These are phyloP conservation scores for Incumbomyces lentus DNA, from an alignment of 2,329 filamentous ascomycete genomes.

Conservation along the genomic window DNA sequence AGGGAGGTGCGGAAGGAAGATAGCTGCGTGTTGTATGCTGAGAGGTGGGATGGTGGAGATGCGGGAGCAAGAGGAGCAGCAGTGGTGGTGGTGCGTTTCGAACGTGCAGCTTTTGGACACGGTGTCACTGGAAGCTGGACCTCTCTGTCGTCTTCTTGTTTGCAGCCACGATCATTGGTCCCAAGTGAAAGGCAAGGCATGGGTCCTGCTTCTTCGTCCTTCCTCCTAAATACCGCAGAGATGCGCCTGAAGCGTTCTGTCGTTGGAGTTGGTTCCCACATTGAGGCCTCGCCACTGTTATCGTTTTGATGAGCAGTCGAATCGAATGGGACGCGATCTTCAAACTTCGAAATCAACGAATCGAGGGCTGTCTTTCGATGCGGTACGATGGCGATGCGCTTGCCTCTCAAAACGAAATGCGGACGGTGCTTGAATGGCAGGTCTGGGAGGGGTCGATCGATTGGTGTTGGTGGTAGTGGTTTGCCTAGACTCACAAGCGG, in stretches of 20 bases:
- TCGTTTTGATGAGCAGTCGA: not conserved
- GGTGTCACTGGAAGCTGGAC: not conserved
- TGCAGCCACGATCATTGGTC: not conserved
- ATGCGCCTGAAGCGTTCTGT: slow-evolving; percentile 6
- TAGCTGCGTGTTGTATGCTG: slow-evolving; percentile 1
- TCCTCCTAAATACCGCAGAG: slow-evolving; percentile 1
- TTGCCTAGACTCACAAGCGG: not conserved
- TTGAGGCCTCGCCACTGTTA: not conserved
- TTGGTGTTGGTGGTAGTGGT: slow-evolving; percentile 4
- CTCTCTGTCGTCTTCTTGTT: not conserved
- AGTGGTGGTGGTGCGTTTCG: not conserved
- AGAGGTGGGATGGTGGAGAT: not conserved
- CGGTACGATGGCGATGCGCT: slow-evolving; percentile 12
- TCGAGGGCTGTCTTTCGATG: slow-evolving; percentile 16
- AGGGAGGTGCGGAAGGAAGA: slow-evolving; percentile 6
- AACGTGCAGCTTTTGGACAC: not conserved
- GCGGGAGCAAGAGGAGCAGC: not conserved
- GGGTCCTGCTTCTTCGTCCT: not conserved
- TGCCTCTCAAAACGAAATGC: slow-evolving; percentile 12
- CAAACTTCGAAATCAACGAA: slow-evolving; percentile 17
- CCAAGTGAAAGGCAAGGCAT: not conserved
- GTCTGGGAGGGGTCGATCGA: slow-evolving; percentile 12
- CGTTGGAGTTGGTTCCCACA: not conserved
- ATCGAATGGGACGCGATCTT: slow-evolving; percentile 12
- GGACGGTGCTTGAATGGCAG: slow-evolving; percentile 17